Percentiles rank a stretch among this genome's conserved stretches.
phyloP scores from a whole-genome alignment of 352 stramenopile species.

The Globisporangium carolinianum region DNA sequence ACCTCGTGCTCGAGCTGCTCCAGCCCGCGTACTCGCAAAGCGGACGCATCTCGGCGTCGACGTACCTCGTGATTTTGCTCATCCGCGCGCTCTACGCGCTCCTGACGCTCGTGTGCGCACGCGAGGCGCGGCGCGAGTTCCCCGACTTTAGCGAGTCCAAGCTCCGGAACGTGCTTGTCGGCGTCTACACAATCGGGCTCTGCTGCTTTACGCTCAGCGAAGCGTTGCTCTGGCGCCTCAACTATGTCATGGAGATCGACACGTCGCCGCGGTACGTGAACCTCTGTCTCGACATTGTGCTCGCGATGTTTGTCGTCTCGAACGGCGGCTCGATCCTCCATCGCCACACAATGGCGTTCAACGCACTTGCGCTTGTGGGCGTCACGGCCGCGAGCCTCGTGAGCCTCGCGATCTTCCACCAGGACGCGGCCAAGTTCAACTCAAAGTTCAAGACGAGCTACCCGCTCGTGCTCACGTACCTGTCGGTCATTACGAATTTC shows the following conservation, averaged over 20 bases:
- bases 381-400: conserved; percentile 38
- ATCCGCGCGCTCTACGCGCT: conserved; percentile 25
- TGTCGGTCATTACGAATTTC: conserved; percentile 74
- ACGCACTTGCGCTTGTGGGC: conserved; percentile 41
- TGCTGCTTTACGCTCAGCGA: conserved; percentile 41
- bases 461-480: conserved; percentile 69
- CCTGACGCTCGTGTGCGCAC: conserved; percentile 18
- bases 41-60: conserved; percentile 19
- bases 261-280: conserved; percentile 67
- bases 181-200: conserved; percentile 51
- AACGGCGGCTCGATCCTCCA: conserved; percentile 76
- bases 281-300: conserved; percentile 68
- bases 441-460: conserved; percentile 79
- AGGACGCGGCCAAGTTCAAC: conserved; percentile 52
- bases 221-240: conserved; percentile 47
- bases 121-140: conserved; percentile 38
- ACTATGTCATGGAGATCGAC: conserved; percentile 49
- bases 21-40: conserved; percentile 12
- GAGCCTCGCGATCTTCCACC: conserved; percentile 38
- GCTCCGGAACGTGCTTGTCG: conserved; percentile 56
- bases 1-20: conserved; percentile 47
- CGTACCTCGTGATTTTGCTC: conserved; percentile 39
- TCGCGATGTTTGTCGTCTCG: conserved; percentile 82
- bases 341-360: conserved; percentile 58
- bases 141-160: conserved; percentile 50